Evolutionary conservation across 805 yeast species (phyloP).

Genomic region (Candida alai): DNA sequence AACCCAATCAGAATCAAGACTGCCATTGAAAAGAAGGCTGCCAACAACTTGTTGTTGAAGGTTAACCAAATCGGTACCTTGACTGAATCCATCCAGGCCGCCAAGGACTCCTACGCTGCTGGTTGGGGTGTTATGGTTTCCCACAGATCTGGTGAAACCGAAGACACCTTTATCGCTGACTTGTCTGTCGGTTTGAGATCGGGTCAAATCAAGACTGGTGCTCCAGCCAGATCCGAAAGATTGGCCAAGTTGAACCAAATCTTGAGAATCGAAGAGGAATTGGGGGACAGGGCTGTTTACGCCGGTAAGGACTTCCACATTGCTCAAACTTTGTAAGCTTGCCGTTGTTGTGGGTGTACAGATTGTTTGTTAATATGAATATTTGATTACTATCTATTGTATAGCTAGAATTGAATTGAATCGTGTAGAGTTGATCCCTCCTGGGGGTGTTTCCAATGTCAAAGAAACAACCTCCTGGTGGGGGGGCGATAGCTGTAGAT

Average conservation of each 20-base stretch:
- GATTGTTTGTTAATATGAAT: no score
- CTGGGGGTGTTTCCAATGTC: no score
- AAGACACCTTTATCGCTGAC: conserved; percentile 98
- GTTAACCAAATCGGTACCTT: conserved; percentile 98
- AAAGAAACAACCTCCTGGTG: no score
- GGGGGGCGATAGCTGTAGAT: no score
- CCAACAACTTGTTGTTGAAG: conserved; percentile 91
- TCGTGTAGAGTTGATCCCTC: no score
- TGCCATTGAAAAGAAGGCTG: conserved; percentile 95
- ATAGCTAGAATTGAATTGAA: no score
- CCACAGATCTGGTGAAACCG: conserved; percentile 99
- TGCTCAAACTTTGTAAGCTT: conserved; percentile 35
- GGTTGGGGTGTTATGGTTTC: conserved; percentile 99
- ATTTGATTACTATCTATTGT: no score
- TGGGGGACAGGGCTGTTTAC: conserved; percentile 94
- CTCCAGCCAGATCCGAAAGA: conserved; percentile 99
- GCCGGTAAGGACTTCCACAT: conserved; percentile 90
- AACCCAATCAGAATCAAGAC: conserved; percentile 92
- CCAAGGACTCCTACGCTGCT: conserved; percentile 89
- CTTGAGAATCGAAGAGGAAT: conserved; percentile 97
- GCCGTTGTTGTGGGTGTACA: not conserved
- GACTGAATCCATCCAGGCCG: conserved; percentile 95
- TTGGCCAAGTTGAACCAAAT: conserved; percentile 98
- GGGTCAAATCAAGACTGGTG: conserved; percentile 99
- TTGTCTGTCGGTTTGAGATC: conserved; percentile 95